These are phyloP conservation scores for Zasmidium citrigriseum DNA, from an alignment of 2,329 filamentous ascomycete genomes.

Conservation along the genomic window DNA sequence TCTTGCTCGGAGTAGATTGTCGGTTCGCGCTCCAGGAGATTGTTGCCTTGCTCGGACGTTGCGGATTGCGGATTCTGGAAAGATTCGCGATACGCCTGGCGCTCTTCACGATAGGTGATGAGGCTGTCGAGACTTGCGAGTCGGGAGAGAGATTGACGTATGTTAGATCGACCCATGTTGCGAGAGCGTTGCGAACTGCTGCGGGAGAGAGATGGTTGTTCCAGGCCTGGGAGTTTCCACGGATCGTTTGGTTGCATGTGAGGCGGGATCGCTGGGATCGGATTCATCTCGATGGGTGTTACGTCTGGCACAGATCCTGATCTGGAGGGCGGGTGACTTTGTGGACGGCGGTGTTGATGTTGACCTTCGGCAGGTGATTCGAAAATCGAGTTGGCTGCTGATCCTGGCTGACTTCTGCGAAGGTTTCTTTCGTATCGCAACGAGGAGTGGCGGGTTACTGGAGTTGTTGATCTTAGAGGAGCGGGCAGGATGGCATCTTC, in stretches of 20 bases:
- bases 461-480: not conserved
- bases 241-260: slow-evolving; percentile 17
- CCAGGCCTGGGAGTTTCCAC: slow-evolving; percentile 23
- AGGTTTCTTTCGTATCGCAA: slow-evolving; percentile 21
- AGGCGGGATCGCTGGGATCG: slow-evolving; percentile 12
- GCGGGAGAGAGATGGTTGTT: slow-evolving; percentile 17
- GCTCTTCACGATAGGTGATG: slow-evolving; percentile 34
- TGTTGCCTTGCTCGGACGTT: slow-evolving; percentile 10
- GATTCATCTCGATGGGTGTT: not conserved
- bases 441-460: slow-evolving; percentile 24
- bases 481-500: not conserved
- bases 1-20: slow-evolving; percentile 16
- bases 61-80: slow-evolving; percentile 18
- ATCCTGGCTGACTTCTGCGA: not conserved
- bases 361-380: slow-evolving; percentile 8
- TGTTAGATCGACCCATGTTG: slow-evolving; percentile 22
- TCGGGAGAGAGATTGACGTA: slow-evolving; percentile 25
- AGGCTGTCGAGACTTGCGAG: slow-evolving; percentile 35
- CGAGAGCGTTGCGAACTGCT: slow-evolving; percentile 21
- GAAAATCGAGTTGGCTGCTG: slow-evolving; percentile 13
- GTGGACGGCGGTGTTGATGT: slow-evolving; percentile 9
- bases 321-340: slow-evolving; percentile 17
- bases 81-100: slow-evolving; percentile 25
- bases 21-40: slow-evolving; percentile 6
- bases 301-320: slow-evolving; percentile 8